Evolutionary conservation across 352 stramenopile species (phyloP).

Genomic region (Blastocystis sp.): DNA sequence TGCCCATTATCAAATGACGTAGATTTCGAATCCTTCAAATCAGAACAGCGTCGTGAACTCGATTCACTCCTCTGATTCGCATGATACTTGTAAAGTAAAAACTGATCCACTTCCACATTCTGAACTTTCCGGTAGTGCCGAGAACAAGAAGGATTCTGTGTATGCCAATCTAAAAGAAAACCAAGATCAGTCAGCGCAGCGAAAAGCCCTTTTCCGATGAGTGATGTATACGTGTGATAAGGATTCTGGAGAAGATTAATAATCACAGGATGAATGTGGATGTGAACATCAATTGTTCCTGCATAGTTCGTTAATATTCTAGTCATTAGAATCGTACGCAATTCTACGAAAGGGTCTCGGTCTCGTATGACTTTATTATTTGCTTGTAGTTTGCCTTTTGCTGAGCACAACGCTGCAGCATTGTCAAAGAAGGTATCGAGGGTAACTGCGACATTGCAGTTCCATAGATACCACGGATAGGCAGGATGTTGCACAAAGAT

Average conservation of each 20-base stretch:
- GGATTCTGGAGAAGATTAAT: constrained; percentile 8
- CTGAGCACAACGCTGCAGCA: neutral
- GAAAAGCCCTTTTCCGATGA: neutral
- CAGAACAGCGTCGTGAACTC: neutral
- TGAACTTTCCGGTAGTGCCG: neutral
- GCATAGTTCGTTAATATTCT: constrained; percentile 20
- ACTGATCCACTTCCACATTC: constrained; percentile 2
- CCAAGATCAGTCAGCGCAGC: neutral
- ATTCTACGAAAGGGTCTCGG: neutral
- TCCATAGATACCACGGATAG: neutral
- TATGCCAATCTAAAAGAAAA: constrained; percentile 27
- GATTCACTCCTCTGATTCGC: neutral
- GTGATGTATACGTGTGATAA: neutral
- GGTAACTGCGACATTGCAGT: neutral
- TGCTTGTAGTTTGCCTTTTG: neutral
- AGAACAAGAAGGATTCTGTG: neutral
- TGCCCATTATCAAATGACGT: constrained; percentile 18
- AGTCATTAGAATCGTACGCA: neutral
- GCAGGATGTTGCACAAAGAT: neutral
- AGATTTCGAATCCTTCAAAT: neutral
- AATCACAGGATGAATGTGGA: neutral
- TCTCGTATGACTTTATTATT: neutral
- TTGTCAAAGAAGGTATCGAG: neutral
- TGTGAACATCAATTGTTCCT: neutral
- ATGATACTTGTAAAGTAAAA: neutral